Percentiles rank a stretch among this genome's conserved stretches.
phyloP scores from a whole-genome alignment of 2,329 filamentous ascomycete species.

The Nemania diffusa region DNA sequence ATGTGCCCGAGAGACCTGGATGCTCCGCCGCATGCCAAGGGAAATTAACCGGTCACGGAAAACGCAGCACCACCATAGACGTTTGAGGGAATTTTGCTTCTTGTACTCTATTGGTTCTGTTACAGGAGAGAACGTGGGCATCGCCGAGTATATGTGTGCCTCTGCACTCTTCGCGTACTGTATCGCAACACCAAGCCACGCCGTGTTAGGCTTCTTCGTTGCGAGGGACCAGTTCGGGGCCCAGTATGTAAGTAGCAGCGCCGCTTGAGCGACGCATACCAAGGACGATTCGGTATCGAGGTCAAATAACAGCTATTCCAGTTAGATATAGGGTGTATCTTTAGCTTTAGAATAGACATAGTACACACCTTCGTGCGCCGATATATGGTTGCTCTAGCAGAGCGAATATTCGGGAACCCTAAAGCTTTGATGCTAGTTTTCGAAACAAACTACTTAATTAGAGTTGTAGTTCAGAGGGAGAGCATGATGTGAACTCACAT shows the following conservation, averaged over 20 bases:
- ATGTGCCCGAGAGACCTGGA: constrained; percentile 60
- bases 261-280: constrained; percentile 54
- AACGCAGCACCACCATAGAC: constrained; percentile 66
- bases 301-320: constrained; percentile 54
- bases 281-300: constrained; percentile 57
- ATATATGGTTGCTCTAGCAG: constrained; percentile 58
- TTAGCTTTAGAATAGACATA: not conserved
- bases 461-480: not conserved
- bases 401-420: constrained; percentile 56
- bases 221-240: constrained; percentile 55
- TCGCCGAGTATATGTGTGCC: constrained; percentile 55
- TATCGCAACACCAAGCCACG: constrained; percentile 62
- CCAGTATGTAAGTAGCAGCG: constrained; percentile 54
- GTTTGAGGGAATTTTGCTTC: constrained; percentile 57
- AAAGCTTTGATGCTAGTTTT: constrained; percentile 53
- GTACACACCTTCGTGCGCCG: constrained; percentile 53
- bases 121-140: constrained; percentile 45
- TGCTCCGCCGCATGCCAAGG: constrained; percentile 60
- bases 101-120: constrained; percentile 50
- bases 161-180: constrained; percentile 60
- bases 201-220: constrained; percentile 56
- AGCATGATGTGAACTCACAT: constrained; percentile 43
- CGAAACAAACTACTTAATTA: constrained; percentile 52
- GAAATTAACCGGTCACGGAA: constrained; percentile 62
- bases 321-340: constrained; percentile 14